These are phyloP conservation scores for Pseudogymnoascus sp. DNA, from an alignment of 2,329 filamentous ascomycete genomes.

Conservation along the genomic window DNA sequence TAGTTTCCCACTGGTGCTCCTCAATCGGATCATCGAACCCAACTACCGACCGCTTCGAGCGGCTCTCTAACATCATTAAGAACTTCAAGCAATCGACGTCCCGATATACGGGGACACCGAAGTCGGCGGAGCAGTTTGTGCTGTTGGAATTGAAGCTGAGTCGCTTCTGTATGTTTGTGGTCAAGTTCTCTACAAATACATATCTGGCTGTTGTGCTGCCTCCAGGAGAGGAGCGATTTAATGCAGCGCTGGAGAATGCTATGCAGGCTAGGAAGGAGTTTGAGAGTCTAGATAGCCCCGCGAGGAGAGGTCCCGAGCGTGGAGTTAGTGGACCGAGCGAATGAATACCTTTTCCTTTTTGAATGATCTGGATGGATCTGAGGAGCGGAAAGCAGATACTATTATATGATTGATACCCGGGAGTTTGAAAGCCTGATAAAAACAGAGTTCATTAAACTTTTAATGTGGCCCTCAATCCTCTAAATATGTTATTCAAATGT, in stretches of 20 bases:
- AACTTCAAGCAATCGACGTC: conserved; percentile 86
- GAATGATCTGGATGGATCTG: not conserved
- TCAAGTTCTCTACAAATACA: conserved; percentile 94
- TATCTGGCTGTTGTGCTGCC: conserved; percentile 91
- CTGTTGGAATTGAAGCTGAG: conserved; percentile 75
- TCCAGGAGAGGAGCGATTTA: conserved; percentile 85
- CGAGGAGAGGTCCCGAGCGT: conserved; percentile 24
- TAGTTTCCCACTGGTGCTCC: conserved; percentile 86
- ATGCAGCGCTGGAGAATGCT: conserved; percentile 83
- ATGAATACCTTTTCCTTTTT: conserved; percentile 5
- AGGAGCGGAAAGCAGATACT: not conserved
- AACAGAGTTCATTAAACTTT: not conserved
- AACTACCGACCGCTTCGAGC: conserved; percentile 87
- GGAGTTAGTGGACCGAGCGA: conserved; percentile 12
- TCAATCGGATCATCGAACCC: conserved; percentile 72
- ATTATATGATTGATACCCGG: conserved; percentile 1
- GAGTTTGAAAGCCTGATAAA: not conserved
- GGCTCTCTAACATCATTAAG: conserved; percentile 95
- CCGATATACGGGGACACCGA: conserved; percentile 72
- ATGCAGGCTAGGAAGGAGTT: conserved; percentile 81
- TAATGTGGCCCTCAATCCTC: not conserved
- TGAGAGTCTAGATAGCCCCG: conserved; percentile 54
- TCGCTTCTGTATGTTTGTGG: conserved; percentile 87
- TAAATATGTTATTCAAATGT: not conserved
- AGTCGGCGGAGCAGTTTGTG: conserved; percentile 73